These are phyloP conservation scores for Gomphus sp. DNA, from an alignment of 1,284 basidiomycete genomes.

Conservation along the genomic window DNA sequence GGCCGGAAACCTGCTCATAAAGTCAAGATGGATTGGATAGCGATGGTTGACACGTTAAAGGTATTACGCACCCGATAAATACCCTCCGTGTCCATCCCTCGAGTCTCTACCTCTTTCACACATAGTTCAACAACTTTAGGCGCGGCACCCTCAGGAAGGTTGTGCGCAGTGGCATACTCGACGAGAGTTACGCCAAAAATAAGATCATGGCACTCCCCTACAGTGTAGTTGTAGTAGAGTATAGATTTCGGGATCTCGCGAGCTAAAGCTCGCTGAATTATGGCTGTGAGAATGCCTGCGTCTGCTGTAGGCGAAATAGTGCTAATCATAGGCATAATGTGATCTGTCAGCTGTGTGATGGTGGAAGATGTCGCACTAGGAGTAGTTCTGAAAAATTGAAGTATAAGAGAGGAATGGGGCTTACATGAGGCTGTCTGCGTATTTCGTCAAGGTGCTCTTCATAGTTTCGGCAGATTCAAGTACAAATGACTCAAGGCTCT, in stretches of 20 bases:
- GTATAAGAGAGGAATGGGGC: constrained; percentile 17
- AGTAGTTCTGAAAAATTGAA: not conserved
- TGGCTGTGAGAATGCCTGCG: constrained; percentile 42
- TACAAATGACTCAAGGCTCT: constrained; percentile 77
- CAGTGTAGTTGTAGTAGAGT: constrained; percentile 71
- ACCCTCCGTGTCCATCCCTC: constrained; percentile 77
- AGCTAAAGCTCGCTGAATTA: constrained; percentile 50
- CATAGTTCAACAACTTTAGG: constrained; percentile 84
- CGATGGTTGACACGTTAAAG: no score
- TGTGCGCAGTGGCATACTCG: constrained; percentile 85
- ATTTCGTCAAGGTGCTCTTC: constrained; percentile 57
- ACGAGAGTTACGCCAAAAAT: constrained; percentile 89
- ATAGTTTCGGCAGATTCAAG: constrained; percentile 63
- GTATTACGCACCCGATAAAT: constrained; percentile 60
- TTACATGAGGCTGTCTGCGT: constrained; percentile 71
- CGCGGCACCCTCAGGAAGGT: constrained; percentile 62
- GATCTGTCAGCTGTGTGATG: constrained; percentile 55
- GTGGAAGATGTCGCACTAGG: constrained; percentile 58
- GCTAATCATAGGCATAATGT: constrained; percentile 47
- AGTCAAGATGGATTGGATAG: no score
- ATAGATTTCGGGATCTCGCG: constrained; percentile 56
- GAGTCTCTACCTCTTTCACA: constrained; percentile 75
- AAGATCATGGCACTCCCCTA: constrained; percentile 83
- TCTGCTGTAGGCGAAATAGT: constrained; percentile 66
- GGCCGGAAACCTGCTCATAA: constrained; percentile 44